These are phyloP conservation scores for Plantago coronopus DNA, from an alignment of 305 asterid species.

Conservation along the genomic window DNA sequence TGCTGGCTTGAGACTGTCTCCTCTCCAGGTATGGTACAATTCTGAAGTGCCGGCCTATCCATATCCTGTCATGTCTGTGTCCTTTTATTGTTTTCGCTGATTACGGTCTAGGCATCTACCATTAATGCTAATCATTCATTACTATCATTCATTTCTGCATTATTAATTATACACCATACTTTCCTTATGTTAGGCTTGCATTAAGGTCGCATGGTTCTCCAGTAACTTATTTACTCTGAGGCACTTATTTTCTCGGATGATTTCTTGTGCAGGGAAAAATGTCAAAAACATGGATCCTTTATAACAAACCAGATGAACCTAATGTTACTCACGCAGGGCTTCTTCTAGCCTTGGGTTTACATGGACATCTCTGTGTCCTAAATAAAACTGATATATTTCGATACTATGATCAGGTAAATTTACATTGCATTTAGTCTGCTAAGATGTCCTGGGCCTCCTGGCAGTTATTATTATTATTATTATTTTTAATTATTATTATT, in stretches of 20 bases:
- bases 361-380: slow-evolving; percentile 84
- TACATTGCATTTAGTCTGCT: too few species aligned
- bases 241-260: slow-evolving; percentile 8
- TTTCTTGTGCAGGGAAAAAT: slow-evolving; percentile 68
- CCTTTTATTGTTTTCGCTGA: slow-evolving; percentile 9
- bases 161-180: not conserved
- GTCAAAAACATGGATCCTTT: slow-evolving; percentile 94
- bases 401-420: slow-evolving; percentile 71
- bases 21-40: slow-evolving; percentile 65
- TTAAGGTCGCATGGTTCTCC: not conserved
- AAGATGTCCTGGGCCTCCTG: too few species aligned
- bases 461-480: too few species aligned
- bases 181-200: not conserved
- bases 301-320: slow-evolving; percentile 96
- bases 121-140: not conserved
- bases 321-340: slow-evolving; percentile 93
- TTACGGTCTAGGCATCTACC: slow-evolving; percentile 4
- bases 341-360: slow-evolving; percentile 94
- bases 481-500: too few species aligned
- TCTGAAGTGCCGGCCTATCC: slow-evolving; percentile 2
- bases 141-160: not conserved
- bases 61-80: slow-evolving; percentile 10
- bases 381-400: slow-evolving; percentile 78
- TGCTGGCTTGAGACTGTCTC: slow-evolving; percentile 91
- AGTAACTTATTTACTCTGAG: not conserved